Conservation (phyloP, 2,329 filamentous ascomycete species). For the Cadophora sp. region DNA sequence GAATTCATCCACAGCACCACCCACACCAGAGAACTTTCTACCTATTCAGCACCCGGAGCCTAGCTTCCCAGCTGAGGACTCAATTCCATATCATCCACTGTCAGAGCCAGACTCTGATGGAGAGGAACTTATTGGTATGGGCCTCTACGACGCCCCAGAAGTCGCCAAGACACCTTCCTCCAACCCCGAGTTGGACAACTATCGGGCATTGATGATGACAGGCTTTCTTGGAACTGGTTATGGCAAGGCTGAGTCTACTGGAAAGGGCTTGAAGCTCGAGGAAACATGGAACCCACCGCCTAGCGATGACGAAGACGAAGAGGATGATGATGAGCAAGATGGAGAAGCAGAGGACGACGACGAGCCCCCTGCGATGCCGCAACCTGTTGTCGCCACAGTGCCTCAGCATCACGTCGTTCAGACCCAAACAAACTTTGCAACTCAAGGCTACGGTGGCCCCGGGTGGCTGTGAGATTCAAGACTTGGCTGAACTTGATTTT, state of each 20-base stretch:
- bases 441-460: constrained; percentile 17
- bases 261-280: constrained; percentile 81
- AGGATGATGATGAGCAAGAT: constrained; percentile 55
- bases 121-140: constrained; percentile 82
- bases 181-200: constrained; percentile 59
- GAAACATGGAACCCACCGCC: constrained; percentile 78
- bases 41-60: constrained; percentile 57
- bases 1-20: constrained; percentile 56
- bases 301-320: constrained; percentile 63
- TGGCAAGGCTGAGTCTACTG: constrained; percentile 55
- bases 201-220: constrained; percentile 57
- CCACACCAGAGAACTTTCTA: constrained; percentile 65
- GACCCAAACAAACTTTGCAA: background rate
- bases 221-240: constrained; percentile 60
- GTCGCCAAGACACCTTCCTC: constrained; percentile 49
- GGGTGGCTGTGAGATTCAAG: constrained; percentile 26
- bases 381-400: background rate
- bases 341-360: constrained; percentile 41
- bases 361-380: constrained; percentile 16
- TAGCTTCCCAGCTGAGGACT: constrained; percentile 55
- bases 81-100: constrained; percentile 55
- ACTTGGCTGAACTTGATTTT: background rate
- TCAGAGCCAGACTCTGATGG: constrained; percentile 63
- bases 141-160: constrained; percentile 77
- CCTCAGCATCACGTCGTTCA: constrained; percentile 3